Conservation (phyloP, 306 rosid species). For the Herpetospermum pedunculosum region DNA sequence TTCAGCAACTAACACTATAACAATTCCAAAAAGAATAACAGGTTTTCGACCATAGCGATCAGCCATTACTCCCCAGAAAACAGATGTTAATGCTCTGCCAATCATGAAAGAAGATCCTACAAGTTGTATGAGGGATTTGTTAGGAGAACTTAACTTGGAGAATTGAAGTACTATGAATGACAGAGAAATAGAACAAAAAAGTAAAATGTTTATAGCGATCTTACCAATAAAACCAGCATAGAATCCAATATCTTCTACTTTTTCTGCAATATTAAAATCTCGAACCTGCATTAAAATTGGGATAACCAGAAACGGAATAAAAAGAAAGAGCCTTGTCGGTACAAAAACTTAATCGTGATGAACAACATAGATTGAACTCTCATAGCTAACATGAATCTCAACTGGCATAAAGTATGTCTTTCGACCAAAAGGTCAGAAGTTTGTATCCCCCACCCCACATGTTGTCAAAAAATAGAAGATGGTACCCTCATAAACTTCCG, state of each 20-base stretch:
- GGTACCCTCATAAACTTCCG: background rate
- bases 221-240: slow-evolving; percentile 87
- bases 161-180: background rate
- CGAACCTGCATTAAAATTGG: slow-evolving; percentile 35
- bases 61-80: slow-evolving; percentile 65
- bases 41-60: slow-evolving; percentile 91
- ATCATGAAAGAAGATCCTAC: slow-evolving; percentile 74
- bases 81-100: slow-evolving; percentile 69
- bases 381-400: background rate
- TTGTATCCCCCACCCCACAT: too few relatives aligned
- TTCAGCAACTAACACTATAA: slow-evolving; percentile 30
- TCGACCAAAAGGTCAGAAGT: too few relatives aligned
- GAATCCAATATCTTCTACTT: slow-evolving; percentile 61
- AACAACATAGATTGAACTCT: background rate
- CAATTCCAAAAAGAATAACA: slow-evolving; percentile 41
- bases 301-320: background rate
- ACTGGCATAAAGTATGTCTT: too few relatives aligned
- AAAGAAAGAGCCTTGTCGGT: background rate
- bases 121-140: slow-evolving; percentile 1
- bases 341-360: background rate
- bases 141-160: background rate
- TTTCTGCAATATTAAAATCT: slow-evolving; percentile 66
- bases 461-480: too few relatives aligned
- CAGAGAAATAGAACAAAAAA: background rate
- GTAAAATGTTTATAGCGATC: slow-evolving; percentile 11